Evolutionary conservation across 257 asterid species (phyloP).

Genomic region (Cordia subcordata): DNA sequence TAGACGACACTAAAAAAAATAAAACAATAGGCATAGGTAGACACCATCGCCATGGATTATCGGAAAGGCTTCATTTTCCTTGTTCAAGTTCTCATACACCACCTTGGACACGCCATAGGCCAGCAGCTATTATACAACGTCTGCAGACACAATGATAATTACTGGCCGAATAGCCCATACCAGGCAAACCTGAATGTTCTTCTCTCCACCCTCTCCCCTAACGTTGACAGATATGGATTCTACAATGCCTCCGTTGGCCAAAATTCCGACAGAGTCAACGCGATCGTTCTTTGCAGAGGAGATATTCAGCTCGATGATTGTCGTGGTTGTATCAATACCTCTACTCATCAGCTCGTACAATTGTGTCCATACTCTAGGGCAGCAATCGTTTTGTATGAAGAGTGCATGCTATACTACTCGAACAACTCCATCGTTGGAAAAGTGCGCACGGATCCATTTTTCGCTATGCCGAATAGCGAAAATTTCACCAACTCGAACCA

Average conservation of each 20-base stretch:
- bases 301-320: constrained; percentile 22
- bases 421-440: constrained; percentile 5
- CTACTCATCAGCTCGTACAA: neutral
- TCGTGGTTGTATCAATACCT: constrained; percentile 14
- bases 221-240: constrained; percentile 21
- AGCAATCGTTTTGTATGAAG: constrained; percentile 17
- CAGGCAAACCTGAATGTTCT: constrained; percentile 27
- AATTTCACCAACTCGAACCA: neutral
- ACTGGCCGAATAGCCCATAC: constrained; percentile 20
- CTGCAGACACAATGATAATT: neutral
- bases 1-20: too few species aligned
- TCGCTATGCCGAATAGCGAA: neutral
- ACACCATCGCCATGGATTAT: too few species aligned
- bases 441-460: neutral
- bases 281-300: constrained; percentile 29
- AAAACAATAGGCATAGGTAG: too few species aligned
- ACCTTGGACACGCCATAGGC: neutral
- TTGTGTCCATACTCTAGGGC: constrained; percentile 16
- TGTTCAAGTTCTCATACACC: neutral
- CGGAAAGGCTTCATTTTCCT: neutral
- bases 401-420: constrained; percentile 22
- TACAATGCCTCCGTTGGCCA: constrained; percentile 18
- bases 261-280: constrained; percentile 10
- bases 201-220: constrained; percentile 25
- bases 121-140: neutral